Base-by-base conservation (phyloP, 2,329 filamentous ascomycete genomes). In the Ceratocystis ficicola region DNA sequence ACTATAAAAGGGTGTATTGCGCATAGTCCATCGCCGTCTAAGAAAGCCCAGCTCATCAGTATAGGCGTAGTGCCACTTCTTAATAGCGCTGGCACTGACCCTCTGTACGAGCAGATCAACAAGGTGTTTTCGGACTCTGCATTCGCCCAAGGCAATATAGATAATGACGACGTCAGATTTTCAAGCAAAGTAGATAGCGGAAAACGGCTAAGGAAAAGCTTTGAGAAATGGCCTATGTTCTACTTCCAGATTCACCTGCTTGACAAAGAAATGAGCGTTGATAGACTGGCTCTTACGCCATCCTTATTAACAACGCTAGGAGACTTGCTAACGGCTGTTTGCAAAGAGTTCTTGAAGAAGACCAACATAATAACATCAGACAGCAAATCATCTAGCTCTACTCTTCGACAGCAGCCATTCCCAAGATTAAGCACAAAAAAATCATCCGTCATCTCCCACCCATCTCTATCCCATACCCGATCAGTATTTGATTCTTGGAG, bases 171-270 rank as follows among this genome's bases (percentile, higher is more conserved):
- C 36, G 32, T 32, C 44, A 66, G 64, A 5, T 75, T 46, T 71
- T 68, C 70, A 67, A 25, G 52, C 12, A 83, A 80, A 67, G 73
- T 71, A 5, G 77, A 80, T 32, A 77, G 76, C 1, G 25, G 69
- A 46, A 84, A 79, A 71, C 74, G 75, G 12, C 80, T 17, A 20
- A 60, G 78, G 55, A 93, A 89, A 72, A 80, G 85, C 0, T 77
- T 92, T 8, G 90, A 96, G 71, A 82, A 84, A 63, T 94, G 90
- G 85, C 91, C 93, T 0, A 93, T 93, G 86, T 97, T 96, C 71
- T 88, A 86, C 70, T 76, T 97, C n/a, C 83, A 83, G 32, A 82
- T 96, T 44, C 76, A 79, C 1, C 71, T 81, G 48, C 66, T 65
- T 25, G 65, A 60, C 59, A 65, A 20, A 63, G 65, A 20, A 63